A percentile compares a stretch with the other conserved stretches of the same genome.
phyloP scores from a whole-genome alignment of 2,329 filamentous ascomycete genomes.

The Alternaria alternata region DNA sequence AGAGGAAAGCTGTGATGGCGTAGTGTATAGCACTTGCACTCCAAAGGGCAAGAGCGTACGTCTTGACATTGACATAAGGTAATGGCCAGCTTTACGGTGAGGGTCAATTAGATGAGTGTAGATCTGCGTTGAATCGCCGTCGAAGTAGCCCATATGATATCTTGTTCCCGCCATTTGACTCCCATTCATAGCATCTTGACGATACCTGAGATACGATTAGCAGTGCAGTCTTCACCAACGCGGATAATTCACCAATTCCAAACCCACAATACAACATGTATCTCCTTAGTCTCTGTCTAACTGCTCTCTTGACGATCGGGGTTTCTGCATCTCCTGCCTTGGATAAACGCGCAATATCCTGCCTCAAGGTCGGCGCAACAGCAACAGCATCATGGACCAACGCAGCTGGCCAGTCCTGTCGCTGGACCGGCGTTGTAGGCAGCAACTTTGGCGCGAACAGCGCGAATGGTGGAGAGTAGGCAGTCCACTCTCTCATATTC shows the following conservation, averaged over 20 bases:
- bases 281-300: background rate
- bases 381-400: slow-evolving; percentile 60
- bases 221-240: background rate
- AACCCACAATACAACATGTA: background rate
- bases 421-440: slow-evolving; percentile 56
- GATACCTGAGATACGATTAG: background rate
- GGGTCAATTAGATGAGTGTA: background rate
- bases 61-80: background rate
- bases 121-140: background rate
- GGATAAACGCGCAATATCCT: slow-evolving; percentile 45
- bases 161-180: background rate
- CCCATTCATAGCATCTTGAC: background rate
- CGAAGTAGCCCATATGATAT: background rate
- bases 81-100: background rate
- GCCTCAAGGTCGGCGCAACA: slow-evolving; percentile 51
- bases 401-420: slow-evolving; percentile 53
- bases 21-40: background rate
- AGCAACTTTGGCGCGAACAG: slow-evolving; percentile 59
- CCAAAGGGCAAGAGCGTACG: background rate
- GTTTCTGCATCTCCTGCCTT: slow-evolving; percentile 9
- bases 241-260: background rate
- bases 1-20: background rate
- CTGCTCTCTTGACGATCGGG: background rate
- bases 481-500: background rate
- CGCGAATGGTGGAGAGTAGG: slow-evolving; percentile 58